Base-by-base conservation (phyloP, 352 stramenopile species). In the Hyaloperonospora brassicae region DNA sequence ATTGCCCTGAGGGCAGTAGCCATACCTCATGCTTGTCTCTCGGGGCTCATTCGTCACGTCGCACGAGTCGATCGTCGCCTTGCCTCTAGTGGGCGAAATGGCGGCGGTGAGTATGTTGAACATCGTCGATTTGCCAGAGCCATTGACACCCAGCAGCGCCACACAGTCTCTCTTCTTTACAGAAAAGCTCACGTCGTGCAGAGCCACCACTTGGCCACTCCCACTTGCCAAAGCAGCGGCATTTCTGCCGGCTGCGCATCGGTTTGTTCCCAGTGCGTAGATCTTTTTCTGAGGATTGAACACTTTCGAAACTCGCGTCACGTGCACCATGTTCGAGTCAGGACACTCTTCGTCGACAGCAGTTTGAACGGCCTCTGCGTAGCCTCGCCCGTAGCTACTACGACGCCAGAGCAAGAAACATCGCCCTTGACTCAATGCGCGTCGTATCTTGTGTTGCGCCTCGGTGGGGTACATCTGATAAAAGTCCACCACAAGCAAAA, bases 101-200 rank as follows among this genome's bases (percentile, higher is more conserved):
- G 93, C 86, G 23, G 89, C 94, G 11, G 95, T 98, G 21, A 98
- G 61, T 47, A 98, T 97, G 52, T 90, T 81, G 55, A 98, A 98
- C 45, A 95, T 97, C 2, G 96, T 98, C 14, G 95, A 98, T 65
- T 98, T 98, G n/a, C 93, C 92, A 13, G 90, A 93, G 2, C 93
- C 95, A 64, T 98, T 98, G 41, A 96, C 84, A 2, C 95, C 94
- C 12, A 98, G 64, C 3, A 98, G 57, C 1, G 91, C 93, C 14
- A 98, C 89, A 48, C 92, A 92, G 56, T 97, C 84, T 17, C 90
- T 83, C 24, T 75, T 70, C 36, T 89, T 72, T 3, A 98, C 89
- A 0, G 70, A 69, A 40, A 97, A 86, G 54, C 72, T 89, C 7
- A 97, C 70, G 40, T 89, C 66, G 31, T 87, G 56, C 10, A 90